Base-by-base conservation (phyloP, 2,329 filamentous ascomycete genomes). In the Fusarium sp. region DNA sequence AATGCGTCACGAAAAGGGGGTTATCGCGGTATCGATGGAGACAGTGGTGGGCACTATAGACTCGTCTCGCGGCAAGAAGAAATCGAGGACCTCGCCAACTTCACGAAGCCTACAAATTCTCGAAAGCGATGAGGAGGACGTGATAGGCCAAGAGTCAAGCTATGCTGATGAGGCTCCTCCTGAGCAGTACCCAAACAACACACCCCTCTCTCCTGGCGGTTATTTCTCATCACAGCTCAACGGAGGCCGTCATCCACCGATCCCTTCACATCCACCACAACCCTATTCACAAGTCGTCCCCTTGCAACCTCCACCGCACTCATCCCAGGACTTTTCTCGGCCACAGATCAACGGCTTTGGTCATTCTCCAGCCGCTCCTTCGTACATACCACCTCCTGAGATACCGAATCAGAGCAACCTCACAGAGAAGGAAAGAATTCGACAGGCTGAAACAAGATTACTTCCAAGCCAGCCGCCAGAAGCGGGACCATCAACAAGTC, bases 21-120 rank as follows among this genome's bases (percentile, higher is more conserved):
- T 98, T n/a, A 91, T 98, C 22, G 91, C 91, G 1, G 92, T 94
- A 56, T 86, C 91, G 1, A 95, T 98, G 73, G 94, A 98, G 77
- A 88, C 97, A 15, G 84, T 97, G 2, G 90, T 98, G 21, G 96
- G 96, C 2, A 97, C 94, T 0, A 87, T 87, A 36, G 94, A 99
- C 78, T 95, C 90, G 71, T 87, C 87, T 8, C 72, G 75, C 8
- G 62, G 65, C 2, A 77, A 75, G 22, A 77, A 76, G 49, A 62
- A 70, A 34, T 51, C 67, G 19, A 73, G 71, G 43, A 57, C 58
- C 9, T 74, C 75, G 5, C 74, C 74, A 22, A 69, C 71, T 24
- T 74, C 74, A 28, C 72, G 72, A 28, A 77, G 75, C 26, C 56
- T 76, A 11, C 68, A 72, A 11, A 70, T 77, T 11, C 63, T 69